Percentiles rank a stretch among this genome's conserved stretches.
phyloP scores from a whole-genome alignment of 805 yeast genomes.

The Soucietia sequanensis region DNA sequence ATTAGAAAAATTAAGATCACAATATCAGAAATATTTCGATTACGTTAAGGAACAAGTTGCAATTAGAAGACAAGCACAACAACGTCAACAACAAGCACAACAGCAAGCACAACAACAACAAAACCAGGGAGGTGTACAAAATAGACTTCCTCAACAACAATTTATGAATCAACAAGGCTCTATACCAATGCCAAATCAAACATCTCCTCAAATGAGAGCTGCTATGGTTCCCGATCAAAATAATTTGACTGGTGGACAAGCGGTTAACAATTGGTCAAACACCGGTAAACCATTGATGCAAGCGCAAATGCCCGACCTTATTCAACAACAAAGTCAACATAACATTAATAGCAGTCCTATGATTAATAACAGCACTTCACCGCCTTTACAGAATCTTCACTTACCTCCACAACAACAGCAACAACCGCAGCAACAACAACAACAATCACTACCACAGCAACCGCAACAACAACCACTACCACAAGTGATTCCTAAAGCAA shows the following conservation, averaged over 20 bases:
- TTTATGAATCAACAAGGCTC: background rate
- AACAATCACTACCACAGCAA: no score
- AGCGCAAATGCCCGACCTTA: background rate
- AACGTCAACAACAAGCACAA: slow-evolving; percentile 19
- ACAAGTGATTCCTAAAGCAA: slow-evolving; percentile 8
- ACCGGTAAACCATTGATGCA: background rate
- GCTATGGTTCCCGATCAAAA: slow-evolving; percentile 1
- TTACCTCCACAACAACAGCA: slow-evolving; percentile 4
- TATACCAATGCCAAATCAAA: background rate
- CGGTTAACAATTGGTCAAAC: background rate
- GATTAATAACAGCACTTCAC: slow-evolving; percentile 15
- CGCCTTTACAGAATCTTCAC: slow-evolving; percentile 4
- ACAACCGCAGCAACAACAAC: background rate
- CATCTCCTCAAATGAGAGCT: slow-evolving; percentile 1
- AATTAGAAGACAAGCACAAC: slow-evolving; percentile 34
- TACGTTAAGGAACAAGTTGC: slow-evolving; percentile 66
- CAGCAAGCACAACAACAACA: slow-evolving; percentile 10
- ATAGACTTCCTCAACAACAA: no score
- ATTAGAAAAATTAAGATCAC: slow-evolving; percentile 65
- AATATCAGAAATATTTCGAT: slow-evolving; percentile 71
- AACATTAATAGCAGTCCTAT: slow-evolving; percentile 24
- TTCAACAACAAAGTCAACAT: slow-evolving; percentile 13
- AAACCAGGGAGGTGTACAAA: no score
- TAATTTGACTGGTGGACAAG: background rate
- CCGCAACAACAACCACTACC: slow-evolving; percentile 3